A percentile compares a stretch with the other conserved stretches of the same genome.
Evolutionary conservation across 768 basidiomycete genomes (phyloP).

Genomic region (Boletus vinaceobasis): DNA sequence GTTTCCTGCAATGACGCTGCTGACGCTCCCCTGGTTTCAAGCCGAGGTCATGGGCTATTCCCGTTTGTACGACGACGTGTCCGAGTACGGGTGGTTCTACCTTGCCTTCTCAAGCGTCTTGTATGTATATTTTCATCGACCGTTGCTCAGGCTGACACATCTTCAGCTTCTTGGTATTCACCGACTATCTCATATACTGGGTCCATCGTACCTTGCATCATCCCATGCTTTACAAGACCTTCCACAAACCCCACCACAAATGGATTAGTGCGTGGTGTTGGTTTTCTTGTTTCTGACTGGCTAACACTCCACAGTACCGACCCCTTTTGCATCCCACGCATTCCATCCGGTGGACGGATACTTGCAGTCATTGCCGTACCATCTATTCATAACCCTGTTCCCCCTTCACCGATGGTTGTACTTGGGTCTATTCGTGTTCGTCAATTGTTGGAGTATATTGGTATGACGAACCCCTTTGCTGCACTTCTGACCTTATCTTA

Average conservation of each 20-base stretch:
- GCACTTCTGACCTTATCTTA: not conserved
- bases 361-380: constrained; percentile 91
- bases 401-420: constrained; percentile 85
- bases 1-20: constrained; percentile 76
- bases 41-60: constrained; percentile 87
- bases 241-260: constrained; percentile 99
- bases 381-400: constrained; percentile 86
- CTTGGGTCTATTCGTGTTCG: constrained; percentile 81
- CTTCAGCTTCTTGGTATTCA: constrained; percentile 73
- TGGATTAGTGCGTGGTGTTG: constrained; percentile 74
- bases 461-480: constrained; percentile 40
- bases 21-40: constrained; percentile 94
- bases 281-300: not conserved
- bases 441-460: constrained; percentile 93
- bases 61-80: constrained; percentile 70
- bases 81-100: constrained; percentile 78
- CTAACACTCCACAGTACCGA: constrained; percentile 64
- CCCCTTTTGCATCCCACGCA: constrained; percentile 95
- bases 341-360: constrained; percentile 98
- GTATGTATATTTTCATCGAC: constrained; percentile 39
- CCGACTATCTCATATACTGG: constrained; percentile 96
- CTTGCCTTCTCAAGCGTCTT: constrained; percentile 62
- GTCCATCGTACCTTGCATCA: constrained; percentile 88
- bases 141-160: not conserved
- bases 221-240: constrained; percentile 78